A percentile compares a stretch with the other conserved stretches of the same genome.
Conservation (phyloP, 257 asterid species). For the Solanum medicagineum region DNA sequence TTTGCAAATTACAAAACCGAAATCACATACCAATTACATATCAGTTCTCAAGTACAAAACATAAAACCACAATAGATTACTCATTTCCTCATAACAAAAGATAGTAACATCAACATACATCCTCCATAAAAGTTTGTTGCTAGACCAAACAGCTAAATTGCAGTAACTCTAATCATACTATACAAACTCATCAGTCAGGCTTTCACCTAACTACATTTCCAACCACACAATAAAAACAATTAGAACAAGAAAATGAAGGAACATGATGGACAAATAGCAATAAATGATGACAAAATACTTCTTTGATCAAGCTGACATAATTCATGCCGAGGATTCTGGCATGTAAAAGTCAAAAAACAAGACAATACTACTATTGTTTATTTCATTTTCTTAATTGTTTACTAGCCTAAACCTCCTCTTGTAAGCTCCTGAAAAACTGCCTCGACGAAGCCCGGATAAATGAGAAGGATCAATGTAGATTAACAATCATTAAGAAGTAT, state of each 20-base stretch:
- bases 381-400: neutral
- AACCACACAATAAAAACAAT: neutral
- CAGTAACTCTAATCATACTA: neutral
- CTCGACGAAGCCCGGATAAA: neutral
- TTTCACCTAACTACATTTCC: neutral
- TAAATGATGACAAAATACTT: neutral
- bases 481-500: neutral
- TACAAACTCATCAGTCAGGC: neutral
- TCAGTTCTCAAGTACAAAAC: neutral
- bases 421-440: neutral
- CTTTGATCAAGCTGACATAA: neutral
- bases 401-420: neutral
- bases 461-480: neutral
- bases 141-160: neutral
- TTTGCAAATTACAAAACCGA: conserved; percentile 20
- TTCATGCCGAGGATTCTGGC: neutral
- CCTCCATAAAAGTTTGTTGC: neutral
- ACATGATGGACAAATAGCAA: neutral
- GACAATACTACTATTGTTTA: neutral
- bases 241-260: neutral
- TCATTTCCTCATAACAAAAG: neutral
- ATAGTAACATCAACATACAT: neutral
- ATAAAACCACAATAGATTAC: neutral
- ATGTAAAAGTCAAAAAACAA: neutral
- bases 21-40: neutral